Percentiles rank a stretch among this genome's conserved stretches.
Conservation (phyloP, 768 basidiomycete genomes). For the Sporobolomyces phaffii region DNA sequence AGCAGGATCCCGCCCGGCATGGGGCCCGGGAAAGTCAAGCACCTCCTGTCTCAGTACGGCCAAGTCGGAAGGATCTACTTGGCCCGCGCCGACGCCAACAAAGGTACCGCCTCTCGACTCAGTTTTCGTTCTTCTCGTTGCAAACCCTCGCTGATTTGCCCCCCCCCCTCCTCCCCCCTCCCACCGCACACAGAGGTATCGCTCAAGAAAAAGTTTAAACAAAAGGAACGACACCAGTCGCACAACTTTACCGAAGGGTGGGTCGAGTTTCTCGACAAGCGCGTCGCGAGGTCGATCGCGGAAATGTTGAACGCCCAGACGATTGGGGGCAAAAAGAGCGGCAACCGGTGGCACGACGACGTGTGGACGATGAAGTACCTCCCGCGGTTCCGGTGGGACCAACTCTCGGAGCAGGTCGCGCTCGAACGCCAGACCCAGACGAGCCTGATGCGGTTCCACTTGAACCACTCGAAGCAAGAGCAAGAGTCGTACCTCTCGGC, state of each 20-base stretch:
- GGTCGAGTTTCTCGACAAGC: constrained; percentile 96
- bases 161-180: neutral
- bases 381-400: constrained; percentile 96
- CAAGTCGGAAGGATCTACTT: constrained; percentile 88
- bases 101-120: too few relatives aligned
- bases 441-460: constrained; percentile 82
- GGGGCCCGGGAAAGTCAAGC: constrained; percentile 91
- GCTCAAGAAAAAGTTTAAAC: constrained; percentile 24
- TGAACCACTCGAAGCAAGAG: constrained; percentile 78
- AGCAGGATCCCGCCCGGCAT: constrained; percentile 95
- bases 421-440: constrained; percentile 85
- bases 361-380: constrained; percentile 99
- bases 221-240: constrained; percentile 37
- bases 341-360: constrained; percentile 88
- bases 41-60: constrained; percentile 82
- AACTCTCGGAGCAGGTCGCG: constrained; percentile 96
- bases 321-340: constrained; percentile 82
- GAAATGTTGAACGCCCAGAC: constrained; percentile 93
- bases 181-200: neutral
- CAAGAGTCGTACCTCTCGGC: constrained; percentile 89
- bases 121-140: neutral
- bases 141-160: too few relatives aligned
- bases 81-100: constrained; percentile 15
- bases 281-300: constrained; percentile 78
- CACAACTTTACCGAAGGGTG: constrained; percentile 88